These are phyloP conservation scores for Pugionium cornutum DNA, from an alignment of 345 rosid species.

Conservation along the genomic window DNA sequence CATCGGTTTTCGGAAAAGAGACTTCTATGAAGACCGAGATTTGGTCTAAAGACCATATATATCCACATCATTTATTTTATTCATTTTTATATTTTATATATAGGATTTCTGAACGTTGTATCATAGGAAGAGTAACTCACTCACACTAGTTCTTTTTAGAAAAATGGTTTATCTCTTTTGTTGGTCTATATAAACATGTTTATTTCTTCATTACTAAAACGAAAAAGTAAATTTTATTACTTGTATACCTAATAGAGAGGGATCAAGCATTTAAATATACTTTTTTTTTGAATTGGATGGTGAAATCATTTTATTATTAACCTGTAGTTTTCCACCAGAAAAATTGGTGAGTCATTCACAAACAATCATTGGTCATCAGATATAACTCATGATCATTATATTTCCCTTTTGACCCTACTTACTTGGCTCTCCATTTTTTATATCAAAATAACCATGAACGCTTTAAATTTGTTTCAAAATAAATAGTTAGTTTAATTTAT, in stretches of 20 bases:
- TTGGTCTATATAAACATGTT: background rate
- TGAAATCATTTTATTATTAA: background rate
- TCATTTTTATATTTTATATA: background rate
- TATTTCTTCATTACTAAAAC: background rate
- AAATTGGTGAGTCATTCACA: constrained; percentile 13
- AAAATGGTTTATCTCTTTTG: too few relatives aligned
- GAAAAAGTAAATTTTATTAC: too few relatives aligned
- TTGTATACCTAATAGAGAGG: too few relatives aligned
- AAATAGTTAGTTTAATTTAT: background rate
- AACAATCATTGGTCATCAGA: constrained; percentile 31
- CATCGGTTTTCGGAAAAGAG: constrained; percentile 39
- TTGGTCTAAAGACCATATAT: constrained; percentile 40
- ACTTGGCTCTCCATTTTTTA: constrained; percentile 19
- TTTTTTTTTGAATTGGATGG: background rate
- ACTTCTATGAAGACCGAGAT: constrained; percentile 43
- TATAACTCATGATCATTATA: constrained; percentile 30
- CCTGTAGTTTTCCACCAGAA: background rate
- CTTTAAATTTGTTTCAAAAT: background rate
- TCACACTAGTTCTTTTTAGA: too few relatives aligned
- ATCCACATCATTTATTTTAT: constrained; percentile 19
- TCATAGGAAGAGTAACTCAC: constrained; percentile 20
- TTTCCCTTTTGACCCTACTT: constrained; percentile 34
- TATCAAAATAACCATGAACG: constrained; percentile 5
- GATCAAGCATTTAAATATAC: too few relatives aligned
- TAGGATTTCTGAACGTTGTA: constrained; percentile 17